These are phyloP conservation scores for Sicyos edulis DNA, from an alignment of 306 rosid genomes.

Conservation along the genomic window DNA sequence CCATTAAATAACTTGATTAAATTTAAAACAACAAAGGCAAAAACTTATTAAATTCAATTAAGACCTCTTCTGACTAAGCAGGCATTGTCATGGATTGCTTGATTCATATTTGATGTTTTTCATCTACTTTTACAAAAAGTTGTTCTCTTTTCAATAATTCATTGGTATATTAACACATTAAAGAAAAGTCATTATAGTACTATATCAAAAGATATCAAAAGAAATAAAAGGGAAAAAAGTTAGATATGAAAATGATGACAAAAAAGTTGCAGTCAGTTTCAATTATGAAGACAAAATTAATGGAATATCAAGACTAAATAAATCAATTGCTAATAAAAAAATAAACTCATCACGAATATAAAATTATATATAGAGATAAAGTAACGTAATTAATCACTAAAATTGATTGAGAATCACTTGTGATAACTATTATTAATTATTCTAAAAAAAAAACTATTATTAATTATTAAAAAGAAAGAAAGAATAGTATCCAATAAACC, in stretches of 20 bases:
- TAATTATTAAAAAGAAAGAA: neutral
- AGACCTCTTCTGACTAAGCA: neutral
- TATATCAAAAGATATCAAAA: neutral
- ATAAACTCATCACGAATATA: neutral
- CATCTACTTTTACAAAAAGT: neutral
- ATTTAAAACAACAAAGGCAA: neutral
- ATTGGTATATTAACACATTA: neutral
- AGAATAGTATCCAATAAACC: neutral
- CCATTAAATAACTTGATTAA: neutral
- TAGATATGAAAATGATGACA: neutral
- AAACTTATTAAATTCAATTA: neutral
- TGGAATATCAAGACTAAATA: neutral
- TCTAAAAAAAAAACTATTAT: neutral
- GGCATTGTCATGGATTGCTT: neutral
- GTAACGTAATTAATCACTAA: conserved; percentile 1
- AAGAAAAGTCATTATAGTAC: neutral
- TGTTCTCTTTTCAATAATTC: neutral
- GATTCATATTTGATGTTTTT: neutral
- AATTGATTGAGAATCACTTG: neutral
- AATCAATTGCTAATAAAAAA: neutral
- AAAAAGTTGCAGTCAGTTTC: neutral
- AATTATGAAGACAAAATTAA: neutral
- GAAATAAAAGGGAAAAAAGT: neutral
- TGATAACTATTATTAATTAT: neutral
- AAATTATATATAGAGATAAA: neutral